Evolutionary conservation across 768 basidiomycete species (phyloP).

Genomic region (Collybia sp.): DNA sequence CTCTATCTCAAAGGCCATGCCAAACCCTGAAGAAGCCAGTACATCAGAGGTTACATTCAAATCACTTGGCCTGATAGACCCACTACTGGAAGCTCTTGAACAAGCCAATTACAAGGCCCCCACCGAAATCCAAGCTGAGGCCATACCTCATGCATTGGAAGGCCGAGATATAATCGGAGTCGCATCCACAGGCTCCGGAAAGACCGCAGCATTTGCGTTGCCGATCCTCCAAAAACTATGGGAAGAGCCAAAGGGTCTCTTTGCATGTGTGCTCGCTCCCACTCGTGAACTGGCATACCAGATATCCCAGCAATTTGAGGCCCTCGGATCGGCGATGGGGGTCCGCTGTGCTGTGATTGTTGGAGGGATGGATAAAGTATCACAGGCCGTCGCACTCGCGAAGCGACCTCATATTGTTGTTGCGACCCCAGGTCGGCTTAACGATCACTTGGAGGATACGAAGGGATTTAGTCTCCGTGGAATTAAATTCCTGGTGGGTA

Average conservation of each 20-base stretch:
- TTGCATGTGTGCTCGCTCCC: slow-evolving; percentile 90
- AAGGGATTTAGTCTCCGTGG: slow-evolving; percentile 90
- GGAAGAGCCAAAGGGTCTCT: slow-evolving; percentile 92
- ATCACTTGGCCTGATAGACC: slow-evolving; percentile 83
- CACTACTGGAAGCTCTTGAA: slow-evolving; percentile 80
- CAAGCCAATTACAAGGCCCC: slow-evolving; percentile 81
- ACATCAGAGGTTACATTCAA: slow-evolving; percentile 58
- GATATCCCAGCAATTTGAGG: slow-evolving; percentile 95
- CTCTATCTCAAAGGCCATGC: slow-evolving; percentile 34
- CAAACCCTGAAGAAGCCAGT: slow-evolving; percentile 58
- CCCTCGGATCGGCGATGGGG: slow-evolving; percentile 88
- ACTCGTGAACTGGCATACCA: slow-evolving; percentile 99
- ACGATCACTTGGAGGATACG: slow-evolving; percentile 94
- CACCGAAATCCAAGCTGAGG: slow-evolving; percentile 85
- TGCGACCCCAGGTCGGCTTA: slow-evolving; percentile 89
- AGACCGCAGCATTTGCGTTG: slow-evolving; percentile 95
- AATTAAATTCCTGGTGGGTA: slow-evolving; percentile 81
- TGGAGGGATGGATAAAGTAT: slow-evolving; percentile 91
- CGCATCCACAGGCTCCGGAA: slow-evolving; percentile 96
- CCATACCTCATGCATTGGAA: slow-evolving; percentile 82
- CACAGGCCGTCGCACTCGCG: slow-evolving; percentile 87
- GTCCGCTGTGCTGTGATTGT: slow-evolving; percentile 88
- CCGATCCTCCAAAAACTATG: slow-evolving; percentile 96
- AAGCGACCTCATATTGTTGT: slow-evolving; percentile 95
- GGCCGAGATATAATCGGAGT: slow-evolving; percentile 97